A percentile compares a stretch with the other conserved stretches of the same genome.
These are phyloP conservation scores for Apiospora hydei DNA, from an alignment of 2,329 filamentous ascomycete species.

Conservation along the genomic window DNA sequence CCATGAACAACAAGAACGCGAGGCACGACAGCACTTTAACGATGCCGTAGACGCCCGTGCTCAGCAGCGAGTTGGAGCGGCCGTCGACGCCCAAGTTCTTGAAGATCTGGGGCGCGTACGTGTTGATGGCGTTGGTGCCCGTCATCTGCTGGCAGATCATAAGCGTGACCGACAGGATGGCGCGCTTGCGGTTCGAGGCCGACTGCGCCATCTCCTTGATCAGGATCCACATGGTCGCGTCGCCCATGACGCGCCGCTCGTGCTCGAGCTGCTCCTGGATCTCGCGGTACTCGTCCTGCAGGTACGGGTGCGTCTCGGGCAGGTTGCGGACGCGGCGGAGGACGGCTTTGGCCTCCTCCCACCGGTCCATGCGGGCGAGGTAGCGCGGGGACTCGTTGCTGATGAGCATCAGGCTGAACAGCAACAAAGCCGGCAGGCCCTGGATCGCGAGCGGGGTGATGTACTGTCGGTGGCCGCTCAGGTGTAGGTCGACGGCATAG, in stretches of 20 bases:
- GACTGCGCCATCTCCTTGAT: conserved; percentile 70
- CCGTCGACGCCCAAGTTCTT: conserved; percentile 48
- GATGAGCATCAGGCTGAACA: conserved; percentile 66
- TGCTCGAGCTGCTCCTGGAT: conserved; percentile 68
- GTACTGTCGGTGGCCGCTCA: conserved; percentile 46
- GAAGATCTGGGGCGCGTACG: conserved; percentile 44
- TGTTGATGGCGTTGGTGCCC: conserved; percentile 53
- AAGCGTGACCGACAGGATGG: conserved; percentile 65
- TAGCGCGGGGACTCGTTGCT: conserved; percentile 71
- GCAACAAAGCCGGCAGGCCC: conserved; percentile 65
- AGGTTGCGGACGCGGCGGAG: conserved; percentile 65
- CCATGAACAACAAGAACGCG: conserved; percentile 64
- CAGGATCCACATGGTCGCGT: conserved; percentile 61
- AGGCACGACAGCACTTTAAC: conserved; percentile 67
- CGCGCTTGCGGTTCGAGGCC: conserved; percentile 68
- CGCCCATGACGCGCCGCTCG: conserved; percentile 64
- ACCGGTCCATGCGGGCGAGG: conserved; percentile 68
- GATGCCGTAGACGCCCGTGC: conserved; percentile 69
- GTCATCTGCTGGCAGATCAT: conserved; percentile 79
- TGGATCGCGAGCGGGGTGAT: conserved; percentile 70
- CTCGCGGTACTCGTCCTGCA: conserved; percentile 66
- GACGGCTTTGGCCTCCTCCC: conserved; percentile 65
- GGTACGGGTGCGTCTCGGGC: conserved; percentile 57
- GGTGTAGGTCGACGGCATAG: conserved; percentile 54
- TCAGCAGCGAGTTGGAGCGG: conserved; percentile 62